A percentile compares a stretch with the other conserved stretches of the same genome.
These are phyloP conservation scores for Bertia moriformis DNA, from an alignment of 2,329 filamentous ascomycete species.

Conservation along the genomic window DNA sequence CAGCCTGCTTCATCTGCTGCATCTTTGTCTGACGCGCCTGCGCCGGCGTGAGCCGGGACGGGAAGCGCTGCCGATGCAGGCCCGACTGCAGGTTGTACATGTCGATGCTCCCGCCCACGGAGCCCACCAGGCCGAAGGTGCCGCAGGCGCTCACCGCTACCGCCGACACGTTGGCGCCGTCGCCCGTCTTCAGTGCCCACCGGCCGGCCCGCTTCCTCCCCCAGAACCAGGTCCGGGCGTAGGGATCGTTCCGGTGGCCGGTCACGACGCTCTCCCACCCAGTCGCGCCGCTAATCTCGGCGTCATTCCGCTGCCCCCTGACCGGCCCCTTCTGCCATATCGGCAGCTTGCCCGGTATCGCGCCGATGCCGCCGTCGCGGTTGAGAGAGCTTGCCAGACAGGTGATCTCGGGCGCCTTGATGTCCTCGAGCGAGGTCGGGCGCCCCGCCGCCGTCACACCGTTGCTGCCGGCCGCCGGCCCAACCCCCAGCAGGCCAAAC, in stretches of 20 bases:
- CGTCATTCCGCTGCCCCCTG: conserved; percentile 55
- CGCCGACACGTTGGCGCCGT: conserved; percentile 68
- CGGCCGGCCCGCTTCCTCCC: conserved; percentile 81
- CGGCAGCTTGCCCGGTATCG: conserved; percentile 45
- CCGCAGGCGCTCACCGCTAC: conserved; percentile 84
- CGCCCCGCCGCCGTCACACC: too few relatives aligned
- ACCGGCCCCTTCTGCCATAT: too few relatives aligned
- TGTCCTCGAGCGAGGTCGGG: conserved; percentile 42
- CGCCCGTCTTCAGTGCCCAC: conserved; percentile 81
- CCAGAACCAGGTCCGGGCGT: conserved; percentile 95
- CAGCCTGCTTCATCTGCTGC: too few relatives aligned
- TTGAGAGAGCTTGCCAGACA: conserved; percentile 85
- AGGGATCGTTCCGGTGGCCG: conserved; percentile 71
- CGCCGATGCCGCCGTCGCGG: conserved; percentile 83
- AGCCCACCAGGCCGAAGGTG: conserved; percentile 83
- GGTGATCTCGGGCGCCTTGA: conserved; percentile 63
- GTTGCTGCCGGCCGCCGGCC: conserved; percentile 39
- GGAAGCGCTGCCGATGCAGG: conserved; percentile 77
- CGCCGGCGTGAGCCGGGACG: conserved; percentile 53
- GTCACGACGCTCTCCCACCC: conserved; percentile 97
- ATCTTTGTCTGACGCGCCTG: conserved; percentile 14
- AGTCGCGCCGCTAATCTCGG: conserved; percentile 62
- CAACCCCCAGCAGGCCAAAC: conserved; percentile 51
- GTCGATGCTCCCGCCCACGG: conserved; percentile 67
- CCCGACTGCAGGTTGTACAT: conserved; percentile 97